Base-by-base conservation (phyloP, 192 early-diverging fungal genomes). In the Linnemannia exigua region DNA sequence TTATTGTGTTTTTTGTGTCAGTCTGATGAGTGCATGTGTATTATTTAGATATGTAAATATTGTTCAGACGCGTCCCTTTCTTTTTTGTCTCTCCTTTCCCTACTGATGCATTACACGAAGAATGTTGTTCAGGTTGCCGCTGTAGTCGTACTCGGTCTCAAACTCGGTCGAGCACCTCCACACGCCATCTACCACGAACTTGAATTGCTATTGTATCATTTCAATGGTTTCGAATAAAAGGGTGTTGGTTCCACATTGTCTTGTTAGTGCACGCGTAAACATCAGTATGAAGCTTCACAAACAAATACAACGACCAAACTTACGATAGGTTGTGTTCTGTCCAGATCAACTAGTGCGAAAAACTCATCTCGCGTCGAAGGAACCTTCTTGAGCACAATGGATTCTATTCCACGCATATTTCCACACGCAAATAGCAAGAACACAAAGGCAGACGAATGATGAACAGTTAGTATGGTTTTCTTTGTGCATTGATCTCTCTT, bases 161-260 rank as follows among this genome's bases (percentile, higher is more conserved):
- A 87, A 87, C 54, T 89, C 85, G 48, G 74, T 66, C 3, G 88
- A 87, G 76, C 86, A 89, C 17, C 74, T 63, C 88, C 88, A 89
- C 19, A 77, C 84, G 12, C 88, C 88, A 81, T 89, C 88, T 1
- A 89, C 84, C 3, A 89, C 71, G 38, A 89, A 89, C 25, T 89
- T 89, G 77, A 87, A 89, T 67, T 81, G 74, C 80, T 75, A 73
- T 63, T 63, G 52, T 20, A 6, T 12, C 22, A n/a, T 37, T 20
- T 31, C 19, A 25, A 63, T 63, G 11, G 14, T 28, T 12, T n/a
- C n/a, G n/a, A n/a, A 63, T 12, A 25, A 63, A 63, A 63, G 28
- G 22, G 28, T 63, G 14, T 63, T 63, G 31, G 58, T 0, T 12
- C n/a, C n/a, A n/a, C n/a, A n/a, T n/a, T n/a, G n/a, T n/a, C n/a